Percentiles rank a stretch among this genome's conserved stretches.
Evolutionary conservation across 2,329 filamentous ascomycete genomes (phyloP).

Genomic region (Epichloe elymi): DNA sequence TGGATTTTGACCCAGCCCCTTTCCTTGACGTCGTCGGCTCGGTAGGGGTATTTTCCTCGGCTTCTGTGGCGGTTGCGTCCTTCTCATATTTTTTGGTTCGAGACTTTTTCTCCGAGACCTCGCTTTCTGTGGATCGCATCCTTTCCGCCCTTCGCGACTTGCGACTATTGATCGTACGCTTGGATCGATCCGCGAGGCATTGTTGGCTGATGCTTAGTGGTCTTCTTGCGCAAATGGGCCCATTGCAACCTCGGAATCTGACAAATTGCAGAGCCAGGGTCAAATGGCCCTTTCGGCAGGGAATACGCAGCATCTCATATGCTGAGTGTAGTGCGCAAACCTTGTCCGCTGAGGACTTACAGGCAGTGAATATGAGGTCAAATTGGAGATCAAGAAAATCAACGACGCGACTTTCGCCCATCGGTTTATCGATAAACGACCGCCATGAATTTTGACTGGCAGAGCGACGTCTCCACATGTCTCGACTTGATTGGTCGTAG

Average conservation of each 20-base stretch:
- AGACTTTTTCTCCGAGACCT: not conserved
- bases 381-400: not conserved
- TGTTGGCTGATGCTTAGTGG: constrained; percentile 1
- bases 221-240: not conserved
- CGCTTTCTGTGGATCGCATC: constrained; percentile 9
- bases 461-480: not conserved
- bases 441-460: not conserved
- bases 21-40: not conserved
- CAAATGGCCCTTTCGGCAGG: constrained; percentile 9
- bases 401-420: not conserved
- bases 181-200: not conserved
- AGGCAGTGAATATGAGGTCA: not conserved
- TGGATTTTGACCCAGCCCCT: constrained; percentile 1
- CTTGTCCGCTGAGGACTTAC: not conserved
- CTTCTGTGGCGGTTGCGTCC: not conserved
- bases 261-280: not conserved
- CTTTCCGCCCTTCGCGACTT: not conserved
- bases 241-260: not conserved
- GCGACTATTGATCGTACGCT: not conserved
- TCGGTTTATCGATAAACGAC: constrained; percentile 1
- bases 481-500: not conserved
- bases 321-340: constrained; percentile 1
- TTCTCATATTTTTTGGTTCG: constrained; percentile 1
- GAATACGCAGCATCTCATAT: constrained; percentile 18
- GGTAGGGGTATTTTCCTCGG: not conserved